These are phyloP conservation scores for Penicillium sp. DNA, from an alignment of 2,329 filamentous ascomycete species.

Conservation along the genomic window DNA sequence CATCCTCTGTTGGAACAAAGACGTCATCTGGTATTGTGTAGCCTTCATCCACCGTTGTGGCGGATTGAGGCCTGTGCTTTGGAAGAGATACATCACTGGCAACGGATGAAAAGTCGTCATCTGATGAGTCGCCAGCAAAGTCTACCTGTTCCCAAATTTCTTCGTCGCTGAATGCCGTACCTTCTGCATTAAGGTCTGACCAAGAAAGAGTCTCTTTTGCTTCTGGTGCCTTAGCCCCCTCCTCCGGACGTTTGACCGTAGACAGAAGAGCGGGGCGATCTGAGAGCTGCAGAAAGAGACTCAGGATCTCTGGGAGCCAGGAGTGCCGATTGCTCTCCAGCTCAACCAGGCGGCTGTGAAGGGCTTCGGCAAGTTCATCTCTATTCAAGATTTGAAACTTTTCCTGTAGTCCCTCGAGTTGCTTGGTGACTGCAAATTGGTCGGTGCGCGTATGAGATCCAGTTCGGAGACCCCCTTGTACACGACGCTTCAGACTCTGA, in stretches of 20 bases:
- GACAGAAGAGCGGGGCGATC: conserved; percentile 74
- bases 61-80: conserved; percentile 29
- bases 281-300: conserved; percentile 76
- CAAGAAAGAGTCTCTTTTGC: conserved; percentile 62
- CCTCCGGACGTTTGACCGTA: conserved; percentile 62
- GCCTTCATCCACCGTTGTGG: conserved; percentile 30
- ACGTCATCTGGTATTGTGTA: conserved; percentile 37
- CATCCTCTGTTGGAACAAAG: conserved; percentile 34
- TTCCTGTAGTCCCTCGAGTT: conserved; percentile 74
- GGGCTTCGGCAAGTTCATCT: conserved; percentile 73
- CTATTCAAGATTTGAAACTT: conserved; percentile 79
- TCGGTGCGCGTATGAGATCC: conserved; percentile 65
- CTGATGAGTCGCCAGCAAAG: conserved; percentile 41
- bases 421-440: conserved; percentile 68
- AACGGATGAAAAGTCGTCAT: conserved; percentile 38
- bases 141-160: conserved; percentile 45
- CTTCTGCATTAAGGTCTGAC: conserved; percentile 75
- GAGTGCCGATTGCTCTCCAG: conserved; percentile 57
- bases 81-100: conserved; percentile 35
- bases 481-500: conserved; percentile 32
- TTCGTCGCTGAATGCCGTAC: conserved; percentile 61
- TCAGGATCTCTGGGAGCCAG: conserved; percentile 77
- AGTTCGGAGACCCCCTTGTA: conserved; percentile 37
- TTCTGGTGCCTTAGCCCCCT: conserved; percentile 47
- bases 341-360: conserved; percentile 59